Base-by-base conservation (phyloP, 805 yeast genomes). In the Monosporozyma solicola region DNA sequence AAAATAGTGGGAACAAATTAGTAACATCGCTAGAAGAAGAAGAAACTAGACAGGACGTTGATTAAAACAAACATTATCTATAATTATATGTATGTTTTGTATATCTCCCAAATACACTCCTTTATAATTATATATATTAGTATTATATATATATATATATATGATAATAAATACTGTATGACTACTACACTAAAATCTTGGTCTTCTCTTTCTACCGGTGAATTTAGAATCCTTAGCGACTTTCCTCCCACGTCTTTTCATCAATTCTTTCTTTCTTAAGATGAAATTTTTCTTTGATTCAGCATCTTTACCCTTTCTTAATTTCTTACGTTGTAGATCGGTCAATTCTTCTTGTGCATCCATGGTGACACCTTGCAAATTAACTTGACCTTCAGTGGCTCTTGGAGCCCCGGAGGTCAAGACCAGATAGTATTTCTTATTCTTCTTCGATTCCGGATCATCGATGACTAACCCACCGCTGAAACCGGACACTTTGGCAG, bases 381-480 rank as follows among this genome's bases (percentile, higher is more conserved):
- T 91, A 58, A 91, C 76, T 31, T 79, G 82, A 58, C 84, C 79
- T 3, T 84, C 87, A n/a, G 85, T 74, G 52, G 77, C 78, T 54
- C 96, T 96, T 1, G 97, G 95, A 4, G 72, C 57, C 20, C 72
- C 72, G 2, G 71, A 61, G 49, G 91, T 85, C 56, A 94, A 73
- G 20, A 94, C 97, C 54, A 94, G 72, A 66, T 94, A 94, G 68
- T 85, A 88, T 71, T 94, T 94, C 69, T 85, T 89, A 66, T 92
- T 88, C 69, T 86, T 87, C 67, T 88, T 91, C 37, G 90, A 82
- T 61, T 94, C 97, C 4, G 96, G 95, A 56, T 91, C 92, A 69
- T 94, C 99, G 41, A 92, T 79, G 25, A 94, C 90, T 59, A 92
- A 75, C 57, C 99, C 99, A 64, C 99, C 97, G 53, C 89, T 92